Evolutionary conservation across 352 stramenopile genomes (phyloP).

Genomic region (Phytophthora gonapodyides): DNA sequence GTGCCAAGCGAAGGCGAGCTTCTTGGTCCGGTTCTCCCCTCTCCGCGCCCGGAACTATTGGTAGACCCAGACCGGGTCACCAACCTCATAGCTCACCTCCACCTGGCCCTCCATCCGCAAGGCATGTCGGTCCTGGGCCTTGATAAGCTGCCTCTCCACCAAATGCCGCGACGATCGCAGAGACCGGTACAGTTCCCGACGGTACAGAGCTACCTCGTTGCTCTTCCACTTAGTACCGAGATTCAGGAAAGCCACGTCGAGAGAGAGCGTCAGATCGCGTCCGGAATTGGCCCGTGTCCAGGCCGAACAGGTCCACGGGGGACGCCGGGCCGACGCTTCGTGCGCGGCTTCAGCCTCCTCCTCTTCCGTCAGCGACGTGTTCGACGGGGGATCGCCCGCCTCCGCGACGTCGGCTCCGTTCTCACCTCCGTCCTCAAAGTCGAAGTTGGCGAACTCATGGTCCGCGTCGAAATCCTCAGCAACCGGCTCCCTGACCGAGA

Average conservation of each 20-base stretch:
- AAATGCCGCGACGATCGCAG: neutral
- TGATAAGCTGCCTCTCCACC: neutral
- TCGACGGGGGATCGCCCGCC: no score
- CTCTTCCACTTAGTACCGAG: neutral
- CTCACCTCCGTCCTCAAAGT: no score
- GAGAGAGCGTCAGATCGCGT: neutral
- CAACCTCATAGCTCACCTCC: constrained; percentile 1
- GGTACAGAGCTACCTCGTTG: neutral
- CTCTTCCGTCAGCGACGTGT: no score
- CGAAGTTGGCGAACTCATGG: no score
- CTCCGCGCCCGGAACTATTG: neutral
- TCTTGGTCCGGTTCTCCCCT: neutral
- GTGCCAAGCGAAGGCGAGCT: neutral
- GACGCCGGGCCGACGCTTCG: neutral
- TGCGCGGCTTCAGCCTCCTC: no score
- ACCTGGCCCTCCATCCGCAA: neutral
- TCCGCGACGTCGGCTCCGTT: no score
- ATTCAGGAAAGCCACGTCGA: neutral
- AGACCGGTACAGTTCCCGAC: neutral
- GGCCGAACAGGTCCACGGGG: neutral
- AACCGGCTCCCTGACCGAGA: no score
- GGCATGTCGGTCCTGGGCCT: neutral
- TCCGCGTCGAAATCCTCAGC: no score
- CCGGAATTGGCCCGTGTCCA: neutral
- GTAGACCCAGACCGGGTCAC: constrained; percentile 3